These are phyloP conservation scores for Pinus tabuliformis DNA, from an alignment of 75 land plant species.

Conservation along the genomic window DNA sequence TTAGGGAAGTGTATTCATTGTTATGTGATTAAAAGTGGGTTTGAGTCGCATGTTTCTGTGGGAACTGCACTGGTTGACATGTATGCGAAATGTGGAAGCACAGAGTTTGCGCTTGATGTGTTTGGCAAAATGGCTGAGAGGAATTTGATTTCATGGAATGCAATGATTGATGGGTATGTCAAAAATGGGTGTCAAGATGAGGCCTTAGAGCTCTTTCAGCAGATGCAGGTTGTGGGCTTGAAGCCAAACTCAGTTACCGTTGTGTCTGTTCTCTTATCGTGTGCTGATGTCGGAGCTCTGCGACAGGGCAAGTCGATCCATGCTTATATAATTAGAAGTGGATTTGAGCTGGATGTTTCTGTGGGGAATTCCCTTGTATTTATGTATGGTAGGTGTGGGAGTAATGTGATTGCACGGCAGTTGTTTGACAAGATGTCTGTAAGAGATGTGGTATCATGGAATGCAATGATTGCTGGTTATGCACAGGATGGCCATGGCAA, in stretches of 20 bases:
- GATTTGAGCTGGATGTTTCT: conserved; percentile 40
- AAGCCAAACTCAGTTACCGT: conserved; percentile 43
- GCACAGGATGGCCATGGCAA: conserved; percentile 9
- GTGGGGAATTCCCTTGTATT: conserved; percentile 51
- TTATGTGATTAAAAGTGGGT: conserved; percentile 15
- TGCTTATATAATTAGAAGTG: conserved; percentile 31
- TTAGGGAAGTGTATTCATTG: conserved; percentile 41
- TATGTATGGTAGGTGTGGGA: conserved; percentile 48
- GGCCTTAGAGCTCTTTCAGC: conserved; percentile 14
- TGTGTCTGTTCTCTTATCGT: conserved; percentile 47
- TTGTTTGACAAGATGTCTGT: conserved; percentile 9
- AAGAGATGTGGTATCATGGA: conserved; percentile 5
- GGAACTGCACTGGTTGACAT: background rate
- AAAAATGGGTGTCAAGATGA: background rate
- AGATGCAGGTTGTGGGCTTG: conserved; percentile 33
- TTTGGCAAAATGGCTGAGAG: background rate
- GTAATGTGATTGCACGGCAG: conserved; percentile 20
- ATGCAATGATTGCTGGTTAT: conserved; percentile 6
- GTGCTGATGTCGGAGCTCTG: conserved; percentile 39
- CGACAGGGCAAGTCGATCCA: conserved; percentile 51
- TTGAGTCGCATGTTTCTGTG: conserved; percentile 34
- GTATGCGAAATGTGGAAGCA: background rate
- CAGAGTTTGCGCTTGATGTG: background rate
- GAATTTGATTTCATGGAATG: conserved; percentile 4
- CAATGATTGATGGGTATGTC: background rate